These are phyloP conservation scores for Daldinia sp. DNA, from an alignment of 2,329 filamentous ascomycete species.

Conservation along the genomic window DNA sequence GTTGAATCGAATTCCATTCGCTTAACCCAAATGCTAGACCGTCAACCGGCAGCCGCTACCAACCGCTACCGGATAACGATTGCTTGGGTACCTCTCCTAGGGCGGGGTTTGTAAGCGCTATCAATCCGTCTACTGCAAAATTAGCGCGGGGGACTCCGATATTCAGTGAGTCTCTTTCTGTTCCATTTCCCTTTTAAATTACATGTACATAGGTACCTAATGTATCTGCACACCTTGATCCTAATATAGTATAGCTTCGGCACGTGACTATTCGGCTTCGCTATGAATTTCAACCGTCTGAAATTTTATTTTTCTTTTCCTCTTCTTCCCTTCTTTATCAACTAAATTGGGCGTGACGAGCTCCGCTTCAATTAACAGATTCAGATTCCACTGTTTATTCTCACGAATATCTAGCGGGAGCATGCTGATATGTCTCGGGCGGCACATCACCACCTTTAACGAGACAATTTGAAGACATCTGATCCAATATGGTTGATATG, in stretches of 20 bases:
- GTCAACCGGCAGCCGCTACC: too few relatives aligned
- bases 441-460: conserved; percentile 68
- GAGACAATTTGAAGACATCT: conserved; percentile 71
- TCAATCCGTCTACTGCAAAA: background rate
- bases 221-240: background rate
- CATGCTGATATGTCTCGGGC: conserved; percentile 72
- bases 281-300: conserved; percentile 12
- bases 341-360: conserved; percentile 86
- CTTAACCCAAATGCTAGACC: background rate
- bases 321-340: conserved; percentile 61
- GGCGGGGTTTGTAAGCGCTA: conserved; percentile 19
- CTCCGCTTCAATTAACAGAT: conserved; percentile 66
- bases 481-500: conserved; percentile 59
- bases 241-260: background rate
- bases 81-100: conserved; percentile 20
- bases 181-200: too few relatives aligned
- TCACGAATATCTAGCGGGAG: conserved; percentile 53
- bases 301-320: conserved; percentile 40
- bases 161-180: too few relatives aligned
- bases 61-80: background rate
- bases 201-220: background rate
- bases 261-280: conserved; percentile 23
- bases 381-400: conserved; percentile 55
- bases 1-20: background rate
- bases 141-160: background rate